A percentile compares a stretch with the other conserved stretches of the same genome.
Conservation (phyloP, 2,329 filamentous ascomycete genomes). For the Cadophora sp. region DNA sequence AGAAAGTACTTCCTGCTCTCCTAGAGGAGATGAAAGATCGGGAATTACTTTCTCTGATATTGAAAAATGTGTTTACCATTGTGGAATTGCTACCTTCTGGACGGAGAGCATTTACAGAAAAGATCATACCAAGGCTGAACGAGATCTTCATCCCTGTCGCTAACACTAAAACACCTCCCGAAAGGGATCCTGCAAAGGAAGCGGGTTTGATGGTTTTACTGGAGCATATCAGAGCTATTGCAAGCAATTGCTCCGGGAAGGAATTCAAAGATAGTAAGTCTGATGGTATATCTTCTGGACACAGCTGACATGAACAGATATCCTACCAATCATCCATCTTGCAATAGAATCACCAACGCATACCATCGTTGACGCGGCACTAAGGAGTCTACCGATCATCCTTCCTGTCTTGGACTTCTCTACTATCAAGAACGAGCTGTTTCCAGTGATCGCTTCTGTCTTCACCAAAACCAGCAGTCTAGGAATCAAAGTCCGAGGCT, state of each 20-base stretch:
- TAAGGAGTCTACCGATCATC: conserved; percentile 80
- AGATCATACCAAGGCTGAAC: conserved; percentile 82
- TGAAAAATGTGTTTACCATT: conserved; percentile 94
- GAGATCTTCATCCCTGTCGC: conserved; percentile 76
- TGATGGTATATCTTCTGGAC: conserved; percentile 4
- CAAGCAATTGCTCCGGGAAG: conserved; percentile 83
- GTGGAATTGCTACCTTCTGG: conserved; percentile 79
- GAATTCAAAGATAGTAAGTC: conserved; percentile 89
- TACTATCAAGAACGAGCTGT: conserved; percentile 96
- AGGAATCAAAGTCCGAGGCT: conserved; percentile 89
- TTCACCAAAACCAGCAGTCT: conserved; percentile 94
- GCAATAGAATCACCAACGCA: conserved; percentile 91
- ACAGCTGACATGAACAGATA: conserved; percentile 61
- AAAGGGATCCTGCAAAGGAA: conserved; percentile 84
- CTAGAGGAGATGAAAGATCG: conserved; percentile 94
- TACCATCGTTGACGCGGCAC: conserved; percentile 83
- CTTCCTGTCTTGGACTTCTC: conserved; percentile 91
- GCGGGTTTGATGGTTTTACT: conserved; percentile 90
- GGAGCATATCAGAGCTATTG: conserved; percentile 78
- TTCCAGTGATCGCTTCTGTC: conserved; percentile 87
- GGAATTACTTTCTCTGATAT: conserved; percentile 81
- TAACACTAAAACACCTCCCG: conserved; percentile 59
- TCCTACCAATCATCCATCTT: conserved; percentile 83
- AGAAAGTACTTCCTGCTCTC: conserved; percentile 87
- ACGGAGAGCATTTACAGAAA: conserved; percentile 81